These are phyloP conservation scores for Phaeosphaeriaceae sp. DNA, from an alignment of 2,329 filamentous ascomycete genomes.

Conservation along the genomic window DNA sequence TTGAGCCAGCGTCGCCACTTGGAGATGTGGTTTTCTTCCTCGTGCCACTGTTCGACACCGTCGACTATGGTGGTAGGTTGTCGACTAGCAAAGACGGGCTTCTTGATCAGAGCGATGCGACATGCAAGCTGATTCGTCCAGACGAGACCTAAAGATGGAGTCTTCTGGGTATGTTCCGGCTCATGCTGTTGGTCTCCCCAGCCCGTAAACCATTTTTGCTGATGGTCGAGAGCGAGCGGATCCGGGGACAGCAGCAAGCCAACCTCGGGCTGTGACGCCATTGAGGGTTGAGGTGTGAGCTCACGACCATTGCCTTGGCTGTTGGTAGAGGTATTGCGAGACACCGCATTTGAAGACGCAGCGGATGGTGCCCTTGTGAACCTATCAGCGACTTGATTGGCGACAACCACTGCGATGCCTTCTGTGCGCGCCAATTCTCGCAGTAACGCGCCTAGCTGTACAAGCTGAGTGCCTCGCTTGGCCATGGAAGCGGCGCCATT, in stretches of 20 bases:
- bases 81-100: slow-evolving; percentile 57
- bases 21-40: slow-evolving; percentile 54
- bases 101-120: slow-evolving; percentile 81
- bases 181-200: slow-evolving; percentile 74
- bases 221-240: slow-evolving; percentile 79
- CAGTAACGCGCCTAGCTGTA: slow-evolving; percentile 76
- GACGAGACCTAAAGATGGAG: slow-evolving; percentile 83
- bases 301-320: slow-evolving; percentile 31
- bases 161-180: slow-evolving; percentile 65
- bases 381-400: slow-evolving; percentile 94
- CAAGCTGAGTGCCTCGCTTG: slow-evolving; percentile 76
- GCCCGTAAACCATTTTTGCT: slow-evolving; percentile 93
- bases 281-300: slow-evolving; percentile 19
- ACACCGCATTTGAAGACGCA: slow-evolving; percentile 30
- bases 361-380: slow-evolving; percentile 60
- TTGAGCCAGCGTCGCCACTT: slow-evolving; percentile 81
- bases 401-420: slow-evolving; percentile 83
- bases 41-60: slow-evolving; percentile 50
- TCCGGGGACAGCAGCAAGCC: slow-evolving; percentile 52
- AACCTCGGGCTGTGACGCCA: slow-evolving; percentile 20
- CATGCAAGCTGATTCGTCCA: slow-evolving; percentile 90
- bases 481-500: slow-evolving; percentile 65
- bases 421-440: slow-evolving; percentile 77
- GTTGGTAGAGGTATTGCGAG: slow-evolving; percentile 36
- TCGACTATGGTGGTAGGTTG: slow-evolving; percentile 35